Evolutionary conservation across 805 yeast genomes (phyloP).

Genomic region (Candida krabiensis): DNA sequence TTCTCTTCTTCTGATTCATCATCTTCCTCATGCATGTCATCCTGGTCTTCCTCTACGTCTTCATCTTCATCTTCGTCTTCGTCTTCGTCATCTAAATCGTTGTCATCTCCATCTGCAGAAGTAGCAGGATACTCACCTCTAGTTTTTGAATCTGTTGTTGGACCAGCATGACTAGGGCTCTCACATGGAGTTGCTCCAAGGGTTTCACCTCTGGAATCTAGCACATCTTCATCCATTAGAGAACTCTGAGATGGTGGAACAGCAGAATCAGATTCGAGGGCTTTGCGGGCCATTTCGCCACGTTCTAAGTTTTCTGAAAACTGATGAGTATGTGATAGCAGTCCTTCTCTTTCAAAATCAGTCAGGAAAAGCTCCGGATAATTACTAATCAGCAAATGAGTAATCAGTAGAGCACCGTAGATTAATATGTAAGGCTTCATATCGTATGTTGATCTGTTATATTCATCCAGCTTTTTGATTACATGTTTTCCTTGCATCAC

Average conservation of each 20-base stretch:
- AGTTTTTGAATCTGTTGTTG: conserved; percentile 1
- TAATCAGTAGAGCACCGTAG: conserved; percentile 51
- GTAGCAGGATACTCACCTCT: conserved; percentile 9
- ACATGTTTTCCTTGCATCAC: conserved; percentile 51
- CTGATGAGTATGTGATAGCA: conserved; percentile 49
- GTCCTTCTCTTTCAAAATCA: conserved; percentile 70
- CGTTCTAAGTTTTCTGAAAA: conserved; percentile 30
- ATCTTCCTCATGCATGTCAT: conserved; percentile 20
- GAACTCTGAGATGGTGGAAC: neutral
- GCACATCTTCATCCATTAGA: conserved; percentile 2
- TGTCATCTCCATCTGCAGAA: conserved; percentile 11
- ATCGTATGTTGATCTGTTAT: conserved; percentile 14
- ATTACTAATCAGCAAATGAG: conserved; percentile 43
- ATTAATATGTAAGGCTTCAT: conserved; percentile 42
- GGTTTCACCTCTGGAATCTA: no score
- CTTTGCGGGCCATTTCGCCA: conserved; percentile 12
- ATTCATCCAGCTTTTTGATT: conserved; percentile 15
- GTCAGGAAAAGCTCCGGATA: conserved; percentile 44
- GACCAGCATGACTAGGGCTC: neutral
- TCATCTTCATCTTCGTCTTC: conserved; percentile 22
- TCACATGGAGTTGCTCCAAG: no score
- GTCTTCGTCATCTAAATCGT: conserved; percentile 17
- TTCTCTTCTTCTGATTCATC: conserved; percentile 28
- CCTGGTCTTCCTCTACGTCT: conserved; percentile 19
- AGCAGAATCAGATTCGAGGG: neutral